Evolutionary conservation across 352 stramenopile genomes (phyloP), one percentile per base, ranked within the genome.

Genomic region (Phytophthora macrochlamydospora): DNA sequence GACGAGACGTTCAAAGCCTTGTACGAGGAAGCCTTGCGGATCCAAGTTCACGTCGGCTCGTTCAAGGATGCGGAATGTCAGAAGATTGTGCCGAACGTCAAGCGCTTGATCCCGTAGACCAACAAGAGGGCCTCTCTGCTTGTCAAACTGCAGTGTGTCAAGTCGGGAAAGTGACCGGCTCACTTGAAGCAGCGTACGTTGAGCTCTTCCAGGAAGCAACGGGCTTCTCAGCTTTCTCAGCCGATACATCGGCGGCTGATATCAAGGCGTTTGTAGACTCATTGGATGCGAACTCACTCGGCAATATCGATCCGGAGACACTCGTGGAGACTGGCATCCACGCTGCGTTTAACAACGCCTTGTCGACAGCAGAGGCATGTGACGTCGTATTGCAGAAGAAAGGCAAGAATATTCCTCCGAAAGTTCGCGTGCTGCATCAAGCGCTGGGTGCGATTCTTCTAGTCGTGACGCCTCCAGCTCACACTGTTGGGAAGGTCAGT

Each of bases 31-130:
- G 86, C 85, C 0, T 57, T 92, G 29, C 62, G 79, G 4, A 56
- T 91, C 6, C 85, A 91, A 70, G 63, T 94, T 1, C 84, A 95
- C 46, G 61, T 94, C 18, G 85, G 83, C 0, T 87, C 81, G 0
- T 77, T 94, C 30, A 91, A 94, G 62, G 86, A 93, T 38, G 50
- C 76, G 3, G 87, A 93, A 45, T 93, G 85, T 29, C 83, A 92
- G 62, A 93, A 92, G 51, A 81, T 91, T 28, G 33, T 89, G n/a
- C 67, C 80, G 2, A 84, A 71, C 24, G 68, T 89, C 37, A 91
- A 86, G 59, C 87, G 87, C 29, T 33, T 57, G 33, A 49, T 79
- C 1, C 68, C 56, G 48, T 51, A 65, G 12, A 76, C 55, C 1
- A 86, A 56, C 55, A 90, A 86, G 46, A 72, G 78, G 7, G 35